Percentiles rank a stretch among this genome's conserved stretches.
Evolutionary conservation across 495 filamentous ascomycete genomes (phyloP).

Genomic region (Xylaria venustula): DNA sequence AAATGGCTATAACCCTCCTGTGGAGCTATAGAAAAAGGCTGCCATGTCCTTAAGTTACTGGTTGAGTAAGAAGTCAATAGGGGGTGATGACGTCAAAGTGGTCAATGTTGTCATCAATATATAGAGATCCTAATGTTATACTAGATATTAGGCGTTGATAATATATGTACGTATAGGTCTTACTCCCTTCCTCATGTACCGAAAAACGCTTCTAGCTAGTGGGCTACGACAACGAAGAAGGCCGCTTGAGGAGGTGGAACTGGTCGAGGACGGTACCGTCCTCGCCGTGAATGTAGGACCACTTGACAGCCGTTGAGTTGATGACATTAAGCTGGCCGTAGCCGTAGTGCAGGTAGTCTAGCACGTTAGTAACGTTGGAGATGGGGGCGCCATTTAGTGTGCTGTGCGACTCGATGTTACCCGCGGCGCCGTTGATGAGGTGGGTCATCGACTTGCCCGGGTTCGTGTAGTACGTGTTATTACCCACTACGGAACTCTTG

Average conservation of each 20-base stretch:
- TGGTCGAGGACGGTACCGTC: conserved; percentile 44
- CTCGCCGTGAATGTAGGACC: conserved; percentile 45
- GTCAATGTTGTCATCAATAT: too few species aligned
- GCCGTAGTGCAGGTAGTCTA: conserved; percentile 48
- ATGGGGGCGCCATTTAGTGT: conserved; percentile 30
- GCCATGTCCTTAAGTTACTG: too few species aligned
- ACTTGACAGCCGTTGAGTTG: conserved; percentile 42
- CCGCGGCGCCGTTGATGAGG: conserved; percentile 33
- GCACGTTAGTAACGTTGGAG: conserved; percentile 44
- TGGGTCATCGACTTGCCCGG: conserved; percentile 35
- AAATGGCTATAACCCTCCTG: too few species aligned
- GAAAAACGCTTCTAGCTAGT: too few species aligned
- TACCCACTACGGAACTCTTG: conserved; percentile 28
- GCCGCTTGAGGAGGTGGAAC: conserved; percentile 38
- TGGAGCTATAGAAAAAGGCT: too few species aligned
- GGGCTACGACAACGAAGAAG: too few species aligned
- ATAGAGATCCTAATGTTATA: too few species aligned
- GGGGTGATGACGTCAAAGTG: too few species aligned
- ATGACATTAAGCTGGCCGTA: conserved; percentile 49
- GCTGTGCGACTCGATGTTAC: conserved; percentile 34
- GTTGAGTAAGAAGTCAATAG: too few species aligned
- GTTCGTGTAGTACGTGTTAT: conserved; percentile 39
- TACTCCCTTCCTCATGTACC: too few species aligned
- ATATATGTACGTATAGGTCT: too few species aligned
- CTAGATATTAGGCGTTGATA: too few species aligned